phyloP scores from a whole-genome alignment of 352 stramenopile genomes.

The Globisporangium abappressorium region DNA sequence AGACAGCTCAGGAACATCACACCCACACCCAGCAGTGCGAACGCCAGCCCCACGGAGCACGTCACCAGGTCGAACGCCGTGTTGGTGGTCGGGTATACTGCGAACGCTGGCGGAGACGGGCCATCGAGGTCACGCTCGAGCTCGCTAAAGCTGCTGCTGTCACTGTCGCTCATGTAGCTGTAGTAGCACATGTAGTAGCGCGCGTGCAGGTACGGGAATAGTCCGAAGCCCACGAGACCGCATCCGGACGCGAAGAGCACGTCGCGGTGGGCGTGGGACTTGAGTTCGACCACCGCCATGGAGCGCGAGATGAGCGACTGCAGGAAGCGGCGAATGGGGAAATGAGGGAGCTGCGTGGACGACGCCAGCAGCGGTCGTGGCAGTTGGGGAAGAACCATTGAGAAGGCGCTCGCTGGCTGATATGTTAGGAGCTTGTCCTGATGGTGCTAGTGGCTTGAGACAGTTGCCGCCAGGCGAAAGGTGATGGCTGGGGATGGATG shows the following conservation, averaged over 20 bases:
- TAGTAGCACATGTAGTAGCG: conserved; percentile 1
- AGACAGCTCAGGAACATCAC: conserved; percentile 26
- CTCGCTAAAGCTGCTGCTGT: not conserved
- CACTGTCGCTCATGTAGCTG: not conserved
- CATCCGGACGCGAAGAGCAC: conserved; percentile 31
- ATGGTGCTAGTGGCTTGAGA: not conserved
- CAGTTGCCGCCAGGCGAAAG: not conserved
- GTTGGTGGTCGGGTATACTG: not conserved
- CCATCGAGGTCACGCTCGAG: not conserved
- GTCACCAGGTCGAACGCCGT: conserved; percentile 23
- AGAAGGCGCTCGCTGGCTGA: not conserved
- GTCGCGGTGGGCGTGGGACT: conserved; percentile 19
- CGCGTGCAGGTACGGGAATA: conserved; percentile 27
- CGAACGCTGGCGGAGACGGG: not conserved
- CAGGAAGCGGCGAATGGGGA: not conserved
- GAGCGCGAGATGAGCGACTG: not conserved
- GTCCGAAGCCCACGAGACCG: conserved; percentile 25
- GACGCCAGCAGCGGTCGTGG: not conserved
- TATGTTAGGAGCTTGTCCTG: not conserved
- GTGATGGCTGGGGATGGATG: not conserved
- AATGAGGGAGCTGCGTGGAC: not conserved
- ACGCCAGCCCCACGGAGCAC: conserved; percentile 14
- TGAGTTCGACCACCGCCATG: not conserved
- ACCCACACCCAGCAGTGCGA: conserved; percentile 18
- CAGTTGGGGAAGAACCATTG: not conserved